Base-by-base conservation (phyloP, 441 rosid species). In the Pelargonium myrrhifolium region DNA sequence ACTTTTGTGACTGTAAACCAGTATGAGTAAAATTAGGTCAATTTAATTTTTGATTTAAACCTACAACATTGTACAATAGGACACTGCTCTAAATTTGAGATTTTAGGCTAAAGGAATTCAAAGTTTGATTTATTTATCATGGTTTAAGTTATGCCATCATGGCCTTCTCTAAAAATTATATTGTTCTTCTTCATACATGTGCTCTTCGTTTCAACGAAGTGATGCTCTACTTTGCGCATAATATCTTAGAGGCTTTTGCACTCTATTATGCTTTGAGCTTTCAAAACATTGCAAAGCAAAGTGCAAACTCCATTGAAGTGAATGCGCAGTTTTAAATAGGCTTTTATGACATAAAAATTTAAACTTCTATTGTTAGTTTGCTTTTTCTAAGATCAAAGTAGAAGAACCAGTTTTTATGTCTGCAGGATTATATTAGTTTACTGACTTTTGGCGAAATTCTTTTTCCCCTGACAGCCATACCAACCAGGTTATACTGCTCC, bases 401-500 rank as follows among this genome's bases (percentile, higher is more conserved):
- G 9, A 39, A 26, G n/a, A n/a, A n/a, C 20, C 65, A 26, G 59
- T 61, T 40, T n/a, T n/a, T n/a, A 26, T 35, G 1, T 42, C 28
- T 66, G 58, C 43, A 1, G 18, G n/a, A n/a, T 66, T 6, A 15
- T 15, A 66, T 58, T 24, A 24, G 55, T 75, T 20, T 62, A 59
- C 72, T 71, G 66, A 66, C 24, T 22, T 56, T 39, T 51, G 60
- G 45, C 45, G 68, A 43, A 63, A 37, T 51, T 67, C 12, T 10
- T 37, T 45, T 65, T 64, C 63, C 35, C 31, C 72, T 18, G 72
- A 45, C 86, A 88, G 93, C 76, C 87, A 64, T 88, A 88, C 70
- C 87, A 86, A 55, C 75, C 83, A 43, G 93, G 90, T 68, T 88
- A 88, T 69, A 86, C 85, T 59, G 84, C 90, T 8, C 90, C 93